Base-by-base conservation (phyloP, 495 filamentous ascomycete genomes). In the Penicillium lagena region DNA sequence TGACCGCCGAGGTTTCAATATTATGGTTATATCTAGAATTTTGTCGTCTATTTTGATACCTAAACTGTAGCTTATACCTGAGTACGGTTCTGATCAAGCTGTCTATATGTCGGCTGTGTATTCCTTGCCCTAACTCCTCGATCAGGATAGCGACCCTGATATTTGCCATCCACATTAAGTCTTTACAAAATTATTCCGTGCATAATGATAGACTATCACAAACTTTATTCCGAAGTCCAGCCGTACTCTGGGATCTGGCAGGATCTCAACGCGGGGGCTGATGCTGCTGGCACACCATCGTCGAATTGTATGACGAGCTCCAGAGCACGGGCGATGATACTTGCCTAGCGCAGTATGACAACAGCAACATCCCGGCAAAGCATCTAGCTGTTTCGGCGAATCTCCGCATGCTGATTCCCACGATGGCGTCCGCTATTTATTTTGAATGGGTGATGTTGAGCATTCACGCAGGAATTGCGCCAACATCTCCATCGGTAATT, bases 201-300 rank as follows among this genome's bases (percentile, higher is more conserved):
- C 22, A 22, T 22, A 22, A 17, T 17, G 4, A 22, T 22, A 22
- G 22, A 22, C 0, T 22, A 22, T 22, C 22, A 22, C 22, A 6
- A 22, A 22, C 22, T 22, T 22, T 22, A 22, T 22, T 22, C 22
- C 22, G 6, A 3, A 22, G 0, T 3, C 22, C 22, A 22, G 22
- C 22, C 22, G 22, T 22, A 4, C 22, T 22, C 22, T 22, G 22
- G 0, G 9, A 9, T 12, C 32, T 34, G 32, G 32, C 32, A 7
- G n/a, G 5, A 7, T 12, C 32, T 34, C 31, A 9, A 34, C 10
- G n/a, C 10, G 32, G 32, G 32, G n/a, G 3, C 22, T 37, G 27
- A 35, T 50, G 29, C 43, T 22, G 45, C 37, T 37, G 50, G 51
- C 52, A 55, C 59, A 56, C 46, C 51, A 57, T 62, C 38, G 34